A percentile compares a stretch with the other conserved stretches of the same genome.
Conservation (phyloP, 345 rosid genomes). For the Lepidium didymum region DNA sequence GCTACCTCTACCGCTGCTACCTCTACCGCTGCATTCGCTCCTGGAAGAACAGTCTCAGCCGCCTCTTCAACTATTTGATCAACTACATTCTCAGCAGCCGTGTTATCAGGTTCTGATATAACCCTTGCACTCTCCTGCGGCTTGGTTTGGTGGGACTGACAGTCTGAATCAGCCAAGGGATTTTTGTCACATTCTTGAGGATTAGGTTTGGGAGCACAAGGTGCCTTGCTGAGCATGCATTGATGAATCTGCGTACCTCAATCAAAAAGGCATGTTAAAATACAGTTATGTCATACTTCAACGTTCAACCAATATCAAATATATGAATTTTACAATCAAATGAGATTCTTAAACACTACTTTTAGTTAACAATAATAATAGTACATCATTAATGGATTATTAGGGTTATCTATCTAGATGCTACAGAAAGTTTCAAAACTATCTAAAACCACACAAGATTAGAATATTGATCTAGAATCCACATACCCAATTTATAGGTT, state of each 20-base stretch:
- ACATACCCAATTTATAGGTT: neutral
- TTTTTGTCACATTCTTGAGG: neutral
- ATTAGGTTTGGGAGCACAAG: slow-evolving; percentile 48
- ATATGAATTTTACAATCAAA: neutral
- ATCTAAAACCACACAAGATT: too few species aligned
- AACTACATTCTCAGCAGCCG: slow-evolving; percentile 28
- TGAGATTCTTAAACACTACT: neutral
- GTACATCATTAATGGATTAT: too few species aligned
- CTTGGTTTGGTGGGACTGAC: neutral
- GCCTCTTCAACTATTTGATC: slow-evolving; percentile 38
- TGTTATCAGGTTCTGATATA: slow-evolving; percentile 13
- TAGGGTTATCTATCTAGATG: too few species aligned
- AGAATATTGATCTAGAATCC: neutral
- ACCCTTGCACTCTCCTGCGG: neutral
- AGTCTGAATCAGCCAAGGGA: neutral
- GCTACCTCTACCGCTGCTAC: slow-evolving; percentile 22
- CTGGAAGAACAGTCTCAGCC: slow-evolving; percentile 24
- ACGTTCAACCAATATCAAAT: neutral
- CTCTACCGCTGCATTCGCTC: slow-evolving; percentile 25
- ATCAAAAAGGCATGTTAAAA: neutral
- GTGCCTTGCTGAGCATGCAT: slow-evolving; percentile 76
- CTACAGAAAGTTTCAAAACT: too few species aligned
- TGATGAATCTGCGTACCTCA: slow-evolving; percentile 61
- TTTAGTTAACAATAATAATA: neutral
- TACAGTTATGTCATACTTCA: neutral